Base-by-base conservation (phyloP, 257 asterid genomes). In the Eucommia ulmoides region DNA sequence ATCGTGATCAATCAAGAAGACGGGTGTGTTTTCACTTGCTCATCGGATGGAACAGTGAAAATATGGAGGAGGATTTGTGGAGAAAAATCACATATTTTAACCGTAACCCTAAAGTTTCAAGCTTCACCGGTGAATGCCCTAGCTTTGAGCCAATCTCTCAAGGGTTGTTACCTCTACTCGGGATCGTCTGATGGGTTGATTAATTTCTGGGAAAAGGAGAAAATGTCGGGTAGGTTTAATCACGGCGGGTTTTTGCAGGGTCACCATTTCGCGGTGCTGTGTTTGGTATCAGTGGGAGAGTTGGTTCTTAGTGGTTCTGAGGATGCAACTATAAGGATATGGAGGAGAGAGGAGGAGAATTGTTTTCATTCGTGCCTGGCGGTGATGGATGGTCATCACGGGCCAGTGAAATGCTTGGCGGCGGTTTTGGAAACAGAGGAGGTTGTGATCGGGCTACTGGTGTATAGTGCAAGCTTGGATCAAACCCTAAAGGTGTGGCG, bases 401-500 rank as follows among this genome's bases (percentile, higher is more conserved):
- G 87, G 5, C 94, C 91, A 0, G 84, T 83, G 45, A 80, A 66
- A 53, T 74, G 94, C 70, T 25, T 83, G 60, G 80, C 91, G n/a
- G 91, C 82, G 2, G 73, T 73, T 2, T 8, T 73, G 52, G 94
- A 77, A 55, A 70, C 51, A 1, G 59, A 52, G 7, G 75, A 63
- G 1, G 23, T 42, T 23, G 51, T 61, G 0, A 73, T 52, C 24
- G 76, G 67, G 2, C 54, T 83, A 76, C 59, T 80, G 35, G 91
- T 80, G 25, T 80, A 75, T 55, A 83, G 91, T 59, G 82, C 81
- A 0, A 80, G 87, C 53, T 52, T 83, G 54, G 94, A 83, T 20
- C 82, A 80, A 35, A 83, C 84, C 12, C 66, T 83, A 25, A 83
- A 83, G 76, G 83, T 80, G 17, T 83, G 94, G 94, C 51, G 84